phyloP scores from a whole-genome alignment of 2,329 filamentous ascomycete genomes.

The Hypoxylon sp. region DNA sequence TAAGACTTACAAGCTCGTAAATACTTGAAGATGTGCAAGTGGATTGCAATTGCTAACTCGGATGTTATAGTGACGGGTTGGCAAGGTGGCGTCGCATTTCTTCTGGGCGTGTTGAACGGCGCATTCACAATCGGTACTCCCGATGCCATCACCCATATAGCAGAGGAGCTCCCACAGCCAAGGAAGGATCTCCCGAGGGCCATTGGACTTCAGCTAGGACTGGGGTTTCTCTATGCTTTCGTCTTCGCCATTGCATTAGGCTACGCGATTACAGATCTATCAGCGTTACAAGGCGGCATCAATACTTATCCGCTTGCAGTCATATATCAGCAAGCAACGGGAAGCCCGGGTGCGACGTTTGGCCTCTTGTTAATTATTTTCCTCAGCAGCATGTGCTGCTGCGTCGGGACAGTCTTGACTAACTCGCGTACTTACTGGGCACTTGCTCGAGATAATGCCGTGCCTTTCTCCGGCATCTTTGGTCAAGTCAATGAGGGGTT shows the following conservation, averaged over 20 bases:
- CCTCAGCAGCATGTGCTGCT: slow-evolving; percentile 63
- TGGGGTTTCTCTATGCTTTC: slow-evolving; percentile 63
- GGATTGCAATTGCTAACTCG: slow-evolving; percentile 6
- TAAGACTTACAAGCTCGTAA: background rate
- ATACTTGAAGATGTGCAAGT: background rate
- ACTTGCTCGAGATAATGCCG: slow-evolving; percentile 71
- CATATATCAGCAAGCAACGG: slow-evolving; percentile 71
- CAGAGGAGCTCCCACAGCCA: slow-evolving; percentile 69
- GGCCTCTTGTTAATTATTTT: slow-evolving; percentile 70
- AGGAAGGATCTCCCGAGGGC: slow-evolving; percentile 63
- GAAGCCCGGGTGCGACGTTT: slow-evolving; percentile 64
- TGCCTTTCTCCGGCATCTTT: slow-evolving; percentile 67
- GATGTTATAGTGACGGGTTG: slow-evolving; percentile 59
- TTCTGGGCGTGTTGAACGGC: slow-evolving; percentile 75
- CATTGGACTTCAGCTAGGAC: slow-evolving; percentile 63
- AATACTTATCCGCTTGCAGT: slow-evolving; percentile 72
- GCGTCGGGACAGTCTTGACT: slow-evolving; percentile 66
- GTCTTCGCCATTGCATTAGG: slow-evolving; percentile 64
- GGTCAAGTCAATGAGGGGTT: slow-evolving; percentile 65
- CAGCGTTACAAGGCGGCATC: slow-evolving; percentile 63
- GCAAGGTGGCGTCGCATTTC: slow-evolving; percentile 72
- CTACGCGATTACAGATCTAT: slow-evolving; percentile 69
- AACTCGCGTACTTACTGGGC: slow-evolving; percentile 63
- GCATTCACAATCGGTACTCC: slow-evolving; percentile 76
- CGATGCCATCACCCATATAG: slow-evolving; percentile 72